Evolutionary conservation across 1,139 yeast species (phyloP), one percentile per base, ranked within the genome.

Genomic region (Blastobotrys proliferans): DNA sequence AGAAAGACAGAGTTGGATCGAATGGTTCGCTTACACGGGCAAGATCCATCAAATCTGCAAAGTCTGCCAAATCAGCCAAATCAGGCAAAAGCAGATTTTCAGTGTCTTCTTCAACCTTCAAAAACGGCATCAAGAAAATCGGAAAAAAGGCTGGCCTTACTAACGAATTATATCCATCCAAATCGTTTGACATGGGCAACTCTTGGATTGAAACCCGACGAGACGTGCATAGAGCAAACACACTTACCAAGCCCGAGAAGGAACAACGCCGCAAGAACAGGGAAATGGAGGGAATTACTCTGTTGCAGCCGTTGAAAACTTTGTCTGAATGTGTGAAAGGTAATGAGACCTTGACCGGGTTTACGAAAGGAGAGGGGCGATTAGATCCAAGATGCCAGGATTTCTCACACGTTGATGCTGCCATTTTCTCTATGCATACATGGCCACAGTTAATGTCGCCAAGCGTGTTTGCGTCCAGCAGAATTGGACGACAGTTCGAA

Each of bases 161-260:
- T 24, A 29, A 18, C 28, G 42, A 38, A 13, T 14, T 38, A 19
- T 22, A 32, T n/a, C 32, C 37, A 6, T 18, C 42, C 14, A 38
- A 38, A 26, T 24, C 32, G 13, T 16, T 24, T 11, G 42, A 38
- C 14, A 13, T 38, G 3, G 42, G 42, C 3, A 43, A 51, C 21
- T 37, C 40, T 10, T 77, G 80, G 80, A 68, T 76, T 30, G 74
- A 74, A 32, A 68, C 69, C 11, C 73, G 74, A 42, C 66, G 75
- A 6, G 90, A 83, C 45, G 67, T 90, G 41, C 79, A 83, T 58
- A 73, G 97, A 53, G 79, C 90, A 55, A 83, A 82, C 52, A 77
- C 95, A 0, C 67, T 88, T 36, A 76, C 85, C 1, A 70, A 80
- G 3, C 76, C 73, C 43, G 95, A 88, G 52, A 79, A 83, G 46